Evolutionary conservation across 805 yeast species (phyloP), one percentile per base, ranked within the genome.

Genomic region (Zygosaccharomyces pseudorouxii): DNA sequence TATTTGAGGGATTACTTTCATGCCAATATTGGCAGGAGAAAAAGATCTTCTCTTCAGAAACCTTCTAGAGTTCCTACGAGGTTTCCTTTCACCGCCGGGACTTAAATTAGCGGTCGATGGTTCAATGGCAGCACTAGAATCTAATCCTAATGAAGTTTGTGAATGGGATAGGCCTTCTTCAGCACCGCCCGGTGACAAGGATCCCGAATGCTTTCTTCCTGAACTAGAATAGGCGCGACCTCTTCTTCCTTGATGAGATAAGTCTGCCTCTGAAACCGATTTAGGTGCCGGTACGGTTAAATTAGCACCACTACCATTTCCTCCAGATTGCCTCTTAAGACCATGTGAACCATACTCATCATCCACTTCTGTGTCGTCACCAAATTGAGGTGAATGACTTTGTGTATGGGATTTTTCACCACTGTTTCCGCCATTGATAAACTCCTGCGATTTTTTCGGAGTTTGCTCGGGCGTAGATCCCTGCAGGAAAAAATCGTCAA

Each of bases 41-140:
- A 60, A 60, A 5, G 69, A 63, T 42, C 69, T 57, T 42, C 64
- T 52, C 31, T 50, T 55, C 20, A 59, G 45, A 41, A 62, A 59
- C 31, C 55, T 55, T 38, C 48, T 59, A 8, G 67, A 58, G 54
- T 56, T 49, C 29, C 62, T 54, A 47, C 68, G 58, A 7, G 65
- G 51, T 43, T 58, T 60, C 11, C 62, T 52, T 28, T 61, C 65
- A 33, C 39, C 47, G 29, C 37, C 14, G 14, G 37, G 37, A 16
- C 37, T 33, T 14, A 18, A 9, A 16, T 19, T 14, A 33, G 37
- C 19, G 20, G 35, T 42, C 4, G 44, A 33, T 29, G 36, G n/a
- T 12, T 41, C 44, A 23, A 41, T 41, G 5, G 33, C 25, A 22
- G 44, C 36, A 29, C 36, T 23, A 28, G 36, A 41, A 2, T 41